These are phyloP conservation scores for Exophiala phaeomuriformis DNA, from an alignment of 2,329 filamentous ascomycete genomes.

Conservation along the genomic window DNA sequence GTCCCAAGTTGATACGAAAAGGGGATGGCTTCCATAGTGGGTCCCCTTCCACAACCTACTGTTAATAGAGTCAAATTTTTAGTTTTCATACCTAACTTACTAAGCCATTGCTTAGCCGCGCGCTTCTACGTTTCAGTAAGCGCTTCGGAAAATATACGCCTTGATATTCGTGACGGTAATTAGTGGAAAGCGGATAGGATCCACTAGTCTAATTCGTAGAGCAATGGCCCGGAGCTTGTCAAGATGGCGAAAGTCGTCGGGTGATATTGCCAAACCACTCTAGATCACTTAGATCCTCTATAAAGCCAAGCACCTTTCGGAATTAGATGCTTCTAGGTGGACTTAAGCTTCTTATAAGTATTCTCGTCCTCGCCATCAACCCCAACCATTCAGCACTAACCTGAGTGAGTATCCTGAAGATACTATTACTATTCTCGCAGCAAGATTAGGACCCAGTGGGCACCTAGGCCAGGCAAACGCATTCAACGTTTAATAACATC, in stretches of 20 bases:
- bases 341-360: slow-evolving; percentile 1
- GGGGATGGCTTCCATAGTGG: too few species aligned
- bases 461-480: background rate
- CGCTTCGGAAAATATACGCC: too few species aligned
- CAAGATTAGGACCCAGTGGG: slow-evolving; percentile 2
- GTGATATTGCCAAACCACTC: slow-evolving; percentile 1
- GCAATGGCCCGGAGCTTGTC: background rate
- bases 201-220: slow-evolving; percentile 2
- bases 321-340: slow-evolving; percentile 1
- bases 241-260: slow-evolving; percentile 5
- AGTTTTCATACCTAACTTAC: too few species aligned
- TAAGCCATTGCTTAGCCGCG: too few species aligned
- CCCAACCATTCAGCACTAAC: slow-evolving; percentile 1
- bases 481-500: background rate
- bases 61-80: too few species aligned
- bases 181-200: background rate
- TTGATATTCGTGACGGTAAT: background rate
- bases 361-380: slow-evolving; percentile 1
- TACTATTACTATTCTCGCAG: slow-evolving; percentile 2
- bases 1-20: too few species aligned
- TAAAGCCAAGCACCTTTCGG: background rate
- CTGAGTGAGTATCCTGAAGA: slow-evolving; percentile 3
- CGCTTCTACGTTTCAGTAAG: too few species aligned
- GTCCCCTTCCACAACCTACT: too few species aligned
- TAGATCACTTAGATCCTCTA: background rate